These are phyloP conservation scores for Marchantia polymorpha DNA, from an alignment of 225 moss, liverwort and hornwort species.

Conservation along the genomic window DNA sequence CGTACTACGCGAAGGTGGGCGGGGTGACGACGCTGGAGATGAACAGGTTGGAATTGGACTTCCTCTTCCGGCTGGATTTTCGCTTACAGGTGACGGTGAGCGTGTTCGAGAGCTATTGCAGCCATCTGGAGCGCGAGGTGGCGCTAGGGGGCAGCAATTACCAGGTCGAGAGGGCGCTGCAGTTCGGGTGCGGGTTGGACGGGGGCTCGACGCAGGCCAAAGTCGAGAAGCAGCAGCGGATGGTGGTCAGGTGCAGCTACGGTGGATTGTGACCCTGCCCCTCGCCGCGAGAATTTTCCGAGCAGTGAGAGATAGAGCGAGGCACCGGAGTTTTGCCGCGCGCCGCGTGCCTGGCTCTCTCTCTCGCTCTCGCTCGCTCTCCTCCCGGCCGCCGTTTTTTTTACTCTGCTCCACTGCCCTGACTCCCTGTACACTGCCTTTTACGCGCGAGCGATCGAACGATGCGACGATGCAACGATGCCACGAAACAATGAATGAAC, in stretches of 20 bases:
- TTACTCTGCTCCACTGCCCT: neutral
- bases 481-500: no score
- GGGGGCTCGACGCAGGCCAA: conserved; percentile 32
- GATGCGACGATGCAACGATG: no score
- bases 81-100: conserved; percentile 52
- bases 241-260: conserved; percentile 50
- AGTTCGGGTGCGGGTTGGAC: conserved; percentile 46
- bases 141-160: conserved; percentile 33
- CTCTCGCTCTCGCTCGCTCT: neutral
- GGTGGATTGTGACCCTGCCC: conserved; percentile 46
- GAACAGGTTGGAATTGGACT: conserved; percentile 54
- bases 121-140: conserved; percentile 50
- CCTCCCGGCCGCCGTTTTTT: neutral
- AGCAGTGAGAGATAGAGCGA: conserved; percentile 17
- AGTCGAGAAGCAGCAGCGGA: conserved; percentile 31
- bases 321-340: neutral
- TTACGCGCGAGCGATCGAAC: neutral
- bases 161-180: conserved; percentile 41
- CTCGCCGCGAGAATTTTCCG: conserved; percentile 31
- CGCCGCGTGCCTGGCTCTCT: neutral
- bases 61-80: conserved; percentile 53
- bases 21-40: conserved; percentile 57
- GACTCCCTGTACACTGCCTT: neutral
- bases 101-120: conserved; percentile 53
- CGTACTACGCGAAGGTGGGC: conserved; percentile 56